Evolutionary conservation across 2,329 filamentous ascomycete genomes (phyloP).

Genomic region (Pyricularia grisea): DNA sequence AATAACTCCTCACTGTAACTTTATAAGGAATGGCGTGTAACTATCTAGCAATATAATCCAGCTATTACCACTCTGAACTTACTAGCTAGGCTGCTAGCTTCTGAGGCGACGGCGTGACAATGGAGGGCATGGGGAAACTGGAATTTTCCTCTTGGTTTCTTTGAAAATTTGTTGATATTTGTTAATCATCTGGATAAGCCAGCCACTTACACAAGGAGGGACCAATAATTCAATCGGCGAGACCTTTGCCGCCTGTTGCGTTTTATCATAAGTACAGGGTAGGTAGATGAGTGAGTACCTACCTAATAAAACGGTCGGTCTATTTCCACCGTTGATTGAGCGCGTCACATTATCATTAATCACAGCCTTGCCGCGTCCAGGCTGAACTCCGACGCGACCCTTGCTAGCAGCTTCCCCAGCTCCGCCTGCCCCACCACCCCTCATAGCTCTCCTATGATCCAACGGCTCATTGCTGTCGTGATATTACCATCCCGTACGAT

Average conservation of each 20-base stretch:
- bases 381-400: not conserved
- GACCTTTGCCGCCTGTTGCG: no score
- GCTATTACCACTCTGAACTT: not conserved
- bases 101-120: not conserved
- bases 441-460: not conserved
- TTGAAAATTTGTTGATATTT: no score
- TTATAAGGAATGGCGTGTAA: not conserved
- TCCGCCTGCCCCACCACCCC: not conserved
- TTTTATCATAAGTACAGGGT: not conserved
- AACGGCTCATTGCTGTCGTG: not conserved
- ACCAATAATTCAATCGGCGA: no score
- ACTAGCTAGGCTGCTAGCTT: not conserved
- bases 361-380: not conserved
- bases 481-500: not conserved
- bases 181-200: no score
- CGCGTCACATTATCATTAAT: not conserved
- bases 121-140: no score
- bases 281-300: not conserved
- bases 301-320: not conserved
- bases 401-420: not conserved
- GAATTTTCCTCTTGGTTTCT: no score
- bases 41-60: not conserved
- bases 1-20: constrained; percentile 1
- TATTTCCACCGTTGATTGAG: not conserved
- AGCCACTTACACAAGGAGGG: no score